Base-by-base conservation (phyloP, 306 rosid species). In the Sicyos baderoa region DNA sequence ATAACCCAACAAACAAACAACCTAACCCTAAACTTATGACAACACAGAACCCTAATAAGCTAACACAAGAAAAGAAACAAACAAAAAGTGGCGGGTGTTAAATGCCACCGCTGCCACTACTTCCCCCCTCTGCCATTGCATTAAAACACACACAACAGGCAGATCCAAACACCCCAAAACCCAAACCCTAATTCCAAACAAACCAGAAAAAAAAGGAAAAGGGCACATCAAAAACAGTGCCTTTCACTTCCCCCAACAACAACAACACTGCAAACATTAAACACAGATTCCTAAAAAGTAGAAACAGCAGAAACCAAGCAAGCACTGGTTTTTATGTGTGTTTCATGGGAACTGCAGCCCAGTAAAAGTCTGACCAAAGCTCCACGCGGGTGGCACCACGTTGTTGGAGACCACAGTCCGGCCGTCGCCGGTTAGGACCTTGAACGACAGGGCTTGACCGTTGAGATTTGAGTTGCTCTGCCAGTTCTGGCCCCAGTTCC, bases 401-500 rank as follows among this genome's bases (percentile, higher is more conserved):
- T 84, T 48, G 55, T 79, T 18, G 56, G 97, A 79, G n/a, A 84
- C 61, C 0, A 87, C 42, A 0, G 81, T 83, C 49, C 79, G 86
- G 0, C 97, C 91, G 17, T 90, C 91, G 6, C 95, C 77, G n/a
- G 88, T 70, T 22, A 81, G 80, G 40, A 90, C 87, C 80, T 83
- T 84, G 27, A 90, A 87, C 0, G 95, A 90, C 12, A 90, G 89
- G 75, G 80, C 70, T n/a, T 86, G 97, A 21, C 95, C 90, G 7
- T 86, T 73, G n/a, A 90, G 85, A 75, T 77, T 19, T 18, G 82
- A 12, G 70, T 87, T 90, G 84, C 85, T 87, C 63, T 90, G 95
- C 97, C 97, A 90, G 48, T 90, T 90, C 61, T 90, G 97, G 0
- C 97, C 97, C 97, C 97, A 90, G 54, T 90, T 90, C 53, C 88